Conservation (phyloP, 1,284 basidiomycete genomes). For the Cryptococcus sp. region DNA sequence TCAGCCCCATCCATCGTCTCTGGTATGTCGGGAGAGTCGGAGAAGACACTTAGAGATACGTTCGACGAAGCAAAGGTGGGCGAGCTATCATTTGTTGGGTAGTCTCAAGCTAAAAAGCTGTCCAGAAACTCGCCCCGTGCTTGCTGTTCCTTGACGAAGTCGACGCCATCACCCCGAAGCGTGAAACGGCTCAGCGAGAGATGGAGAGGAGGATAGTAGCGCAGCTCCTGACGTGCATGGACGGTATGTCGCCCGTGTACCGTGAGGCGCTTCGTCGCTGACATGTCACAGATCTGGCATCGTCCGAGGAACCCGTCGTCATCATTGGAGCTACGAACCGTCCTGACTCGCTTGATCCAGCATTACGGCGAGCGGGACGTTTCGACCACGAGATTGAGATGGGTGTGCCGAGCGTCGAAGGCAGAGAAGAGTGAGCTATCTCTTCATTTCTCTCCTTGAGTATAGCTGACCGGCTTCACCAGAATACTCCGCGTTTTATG, state of each 20-base stretch:
- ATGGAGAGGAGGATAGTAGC: constrained; percentile 98
- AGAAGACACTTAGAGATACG: constrained; percentile 91
- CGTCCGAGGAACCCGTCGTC: constrained; percentile 69
- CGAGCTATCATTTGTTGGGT: constrained; percentile 6
- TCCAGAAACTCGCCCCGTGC: constrained; percentile 82
- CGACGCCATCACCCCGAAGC: constrained; percentile 95
- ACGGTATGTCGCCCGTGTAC: constrained; percentile 62
- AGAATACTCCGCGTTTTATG: constrained; percentile 75
- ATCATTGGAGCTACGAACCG: constrained; percentile 96
- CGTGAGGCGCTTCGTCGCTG: background rate
- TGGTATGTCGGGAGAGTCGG: constrained; percentile 96
- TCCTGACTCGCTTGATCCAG: constrained; percentile 91
- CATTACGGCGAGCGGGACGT: constrained; percentile 85
- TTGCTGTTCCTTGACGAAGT: constrained; percentile 96
- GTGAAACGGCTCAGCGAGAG: constrained; percentile 94
- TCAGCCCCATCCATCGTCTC: constrained; percentile 94
- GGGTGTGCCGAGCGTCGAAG: constrained; percentile 91
- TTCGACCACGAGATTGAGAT: constrained; percentile 98
- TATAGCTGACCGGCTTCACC: constrained; percentile 10
- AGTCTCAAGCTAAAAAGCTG: constrained; percentile 5
- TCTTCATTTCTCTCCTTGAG: background rate
- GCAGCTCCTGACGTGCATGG: constrained; percentile 96
- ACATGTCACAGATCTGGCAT: constrained; percentile 41
- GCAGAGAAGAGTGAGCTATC: constrained; percentile 74
- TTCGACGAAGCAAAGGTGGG: constrained; percentile 91